These are phyloP conservation scores for Pezicula neosporulosa DNA, from an alignment of 2,329 filamentous ascomycete genomes.

Conservation along the genomic window DNA sequence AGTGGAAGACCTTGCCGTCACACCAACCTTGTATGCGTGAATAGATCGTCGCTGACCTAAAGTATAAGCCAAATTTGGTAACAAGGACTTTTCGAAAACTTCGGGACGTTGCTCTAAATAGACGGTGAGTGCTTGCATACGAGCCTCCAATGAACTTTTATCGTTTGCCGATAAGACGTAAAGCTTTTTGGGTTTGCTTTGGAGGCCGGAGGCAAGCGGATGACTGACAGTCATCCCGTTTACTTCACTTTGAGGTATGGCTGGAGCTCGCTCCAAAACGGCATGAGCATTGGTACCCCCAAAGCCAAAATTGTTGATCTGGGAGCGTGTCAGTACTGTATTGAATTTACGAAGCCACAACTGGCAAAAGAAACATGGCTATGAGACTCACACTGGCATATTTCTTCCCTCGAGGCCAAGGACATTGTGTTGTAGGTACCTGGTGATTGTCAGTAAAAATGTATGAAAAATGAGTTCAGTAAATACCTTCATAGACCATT, in stretches of 20 bases:
- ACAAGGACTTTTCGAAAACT: conserved; percentile 17
- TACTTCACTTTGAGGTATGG: conserved; percentile 2
- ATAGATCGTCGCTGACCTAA: conserved; percentile 21
- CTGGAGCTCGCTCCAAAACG: conserved; percentile 30
- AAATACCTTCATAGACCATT: conserved; percentile 33
- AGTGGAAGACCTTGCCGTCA: conserved; percentile 11
- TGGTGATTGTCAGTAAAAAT: conserved; percentile 33
- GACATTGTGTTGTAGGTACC: conserved; percentile 15
- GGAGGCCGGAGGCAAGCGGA: not conserved
- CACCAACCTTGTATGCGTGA: conserved; percentile 19
- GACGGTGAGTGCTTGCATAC: conserved; percentile 13
- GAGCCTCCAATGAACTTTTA: conserved; percentile 11
- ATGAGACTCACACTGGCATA: conserved; percentile 35
- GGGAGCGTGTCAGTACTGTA: too few species aligned
- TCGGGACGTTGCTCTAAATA: conserved; percentile 22
- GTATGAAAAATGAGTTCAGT: not conserved
- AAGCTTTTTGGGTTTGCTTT: conserved; percentile 9
- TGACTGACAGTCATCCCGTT: not conserved
- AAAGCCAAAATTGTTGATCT: conserved; percentile 27
- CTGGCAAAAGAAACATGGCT: too few species aligned
- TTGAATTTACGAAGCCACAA: too few species aligned
- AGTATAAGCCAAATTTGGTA: conserved; percentile 23
- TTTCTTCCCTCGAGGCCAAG: conserved; percentile 35
- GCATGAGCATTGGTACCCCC: conserved; percentile 33
- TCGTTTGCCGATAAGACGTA: conserved; percentile 22